Evolutionary conservation across 2,329 filamentous ascomycete genomes (phyloP).

Genomic region (Fusarium virguliforme): DNA sequence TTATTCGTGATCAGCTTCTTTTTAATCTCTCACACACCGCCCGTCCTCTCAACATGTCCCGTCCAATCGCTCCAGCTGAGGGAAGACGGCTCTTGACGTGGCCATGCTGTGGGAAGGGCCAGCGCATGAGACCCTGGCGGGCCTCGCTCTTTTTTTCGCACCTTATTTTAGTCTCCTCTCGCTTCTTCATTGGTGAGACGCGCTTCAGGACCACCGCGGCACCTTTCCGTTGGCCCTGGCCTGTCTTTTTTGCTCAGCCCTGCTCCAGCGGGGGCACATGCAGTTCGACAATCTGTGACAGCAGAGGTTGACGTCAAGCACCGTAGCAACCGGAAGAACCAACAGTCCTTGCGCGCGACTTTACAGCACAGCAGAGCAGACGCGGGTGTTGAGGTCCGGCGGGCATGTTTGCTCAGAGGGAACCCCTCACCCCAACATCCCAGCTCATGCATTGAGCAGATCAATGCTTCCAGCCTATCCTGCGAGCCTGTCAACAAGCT

Average conservation of each 20-base stretch:
- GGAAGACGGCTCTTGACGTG: constrained; percentile 35
- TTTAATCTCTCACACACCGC: constrained; percentile 30
- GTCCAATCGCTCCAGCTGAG: background rate
- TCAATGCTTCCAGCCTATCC: background rate
- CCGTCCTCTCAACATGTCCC: constrained; percentile 10
- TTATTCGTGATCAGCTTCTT: constrained; percentile 6
- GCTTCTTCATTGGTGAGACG: constrained; percentile 24
- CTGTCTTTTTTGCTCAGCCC: constrained; percentile 36
- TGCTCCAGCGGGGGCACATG: constrained; percentile 23
- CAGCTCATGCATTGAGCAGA: background rate
- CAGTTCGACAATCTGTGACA: constrained; percentile 17
- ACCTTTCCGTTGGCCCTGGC: constrained; percentile 37
- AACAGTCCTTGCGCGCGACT: background rate
- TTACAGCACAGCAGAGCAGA: background rate
- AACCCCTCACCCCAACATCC: background rate
- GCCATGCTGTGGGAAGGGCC: constrained; percentile 35
- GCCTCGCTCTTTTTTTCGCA: constrained; percentile 6
- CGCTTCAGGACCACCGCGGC: constrained; percentile 29
- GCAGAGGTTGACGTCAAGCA: constrained; percentile 35
- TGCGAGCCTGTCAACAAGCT: background rate
- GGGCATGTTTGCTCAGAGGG: background rate
- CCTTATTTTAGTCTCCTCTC: constrained; percentile 29
- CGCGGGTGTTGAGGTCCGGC: background rate
- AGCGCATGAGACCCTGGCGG: constrained; percentile 20
- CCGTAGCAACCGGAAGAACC: constrained; percentile 33